A percentile compares a stretch with the other conserved stretches of the same genome.
These are phyloP conservation scores for Quercus engelmannii DNA, from an alignment of 306 rosid species.

Conservation along the genomic window DNA sequence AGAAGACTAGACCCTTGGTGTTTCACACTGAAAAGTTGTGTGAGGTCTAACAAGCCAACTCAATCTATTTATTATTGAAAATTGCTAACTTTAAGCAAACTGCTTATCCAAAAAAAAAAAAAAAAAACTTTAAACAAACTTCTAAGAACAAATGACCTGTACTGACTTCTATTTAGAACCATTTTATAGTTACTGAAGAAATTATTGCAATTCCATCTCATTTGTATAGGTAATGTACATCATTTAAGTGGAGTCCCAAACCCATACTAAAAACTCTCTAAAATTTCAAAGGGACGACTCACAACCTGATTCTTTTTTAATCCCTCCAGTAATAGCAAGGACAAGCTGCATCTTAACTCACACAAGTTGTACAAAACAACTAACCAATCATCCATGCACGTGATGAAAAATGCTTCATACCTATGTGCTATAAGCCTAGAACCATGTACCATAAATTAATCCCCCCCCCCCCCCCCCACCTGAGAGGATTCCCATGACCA, in stretches of 20 bases:
- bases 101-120: no score
- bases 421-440: no score
- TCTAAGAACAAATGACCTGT: neutral
- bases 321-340: neutral
- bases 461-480: no score
- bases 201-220: neutral
- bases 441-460: neutral
- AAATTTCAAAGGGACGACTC: neutral
- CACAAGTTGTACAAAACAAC: neutral
- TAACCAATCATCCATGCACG: neutral
- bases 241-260: neutral
- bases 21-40: conserved; percentile 10
- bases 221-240: neutral
- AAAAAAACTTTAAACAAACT: neutral
- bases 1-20: conserved; percentile 13
- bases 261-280: neutral
- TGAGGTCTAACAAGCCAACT: conserved; percentile 8
- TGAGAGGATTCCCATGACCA: neutral
- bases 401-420: neutral
- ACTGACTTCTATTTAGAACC: neutral
- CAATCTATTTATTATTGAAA: neutral
- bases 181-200: neutral
- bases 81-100: neutral
- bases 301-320: neutral
- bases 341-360: neutral